phyloP scores from a whole-genome alignment of 2,329 filamentous ascomycete genomes.

The Aspergillus cejpii region DNA sequence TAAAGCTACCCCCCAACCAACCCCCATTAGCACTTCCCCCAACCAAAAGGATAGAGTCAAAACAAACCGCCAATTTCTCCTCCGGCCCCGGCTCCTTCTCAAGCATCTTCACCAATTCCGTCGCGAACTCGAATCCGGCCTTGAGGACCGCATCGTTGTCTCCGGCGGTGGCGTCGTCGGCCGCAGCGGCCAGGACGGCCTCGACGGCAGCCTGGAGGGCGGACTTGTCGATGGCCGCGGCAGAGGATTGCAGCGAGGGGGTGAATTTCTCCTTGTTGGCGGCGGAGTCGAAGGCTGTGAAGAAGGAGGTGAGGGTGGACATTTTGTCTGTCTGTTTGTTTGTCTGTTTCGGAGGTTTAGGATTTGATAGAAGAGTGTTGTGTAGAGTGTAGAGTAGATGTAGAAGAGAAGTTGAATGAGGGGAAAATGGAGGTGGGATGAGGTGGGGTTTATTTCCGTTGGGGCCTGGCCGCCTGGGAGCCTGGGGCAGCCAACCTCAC shows the following conservation, averaged over 20 bases:
- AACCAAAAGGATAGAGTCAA: neutral
- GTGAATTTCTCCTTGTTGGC: constrained; percentile 26
- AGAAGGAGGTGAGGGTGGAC: constrained; percentile 23
- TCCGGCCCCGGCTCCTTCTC: constrained; percentile 18
- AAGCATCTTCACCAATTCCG: constrained; percentile 27
- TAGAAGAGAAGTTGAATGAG: neutral
- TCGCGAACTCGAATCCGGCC: constrained; percentile 29
- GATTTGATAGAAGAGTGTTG: neutral
- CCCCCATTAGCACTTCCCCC: neutral
- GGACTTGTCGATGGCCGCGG: constrained; percentile 21
- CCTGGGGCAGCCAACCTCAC: too few relatives aligned
- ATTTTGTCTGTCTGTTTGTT: constrained; percentile 13
- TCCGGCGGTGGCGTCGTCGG: constrained; percentile 13
- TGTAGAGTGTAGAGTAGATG: neutral
- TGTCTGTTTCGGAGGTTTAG: neutral
- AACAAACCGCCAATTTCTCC: constrained; percentile 31
- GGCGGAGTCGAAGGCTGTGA: constrained; percentile 22
- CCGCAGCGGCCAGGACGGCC: constrained; percentile 13
- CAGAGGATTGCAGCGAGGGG: constrained; percentile 24
- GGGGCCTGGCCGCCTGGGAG: constrained; percentile 4
- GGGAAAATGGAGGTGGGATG: constrained; percentile 7
- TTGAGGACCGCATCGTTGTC: constrained; percentile 21
- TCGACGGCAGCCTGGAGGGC: constrained; percentile 25
- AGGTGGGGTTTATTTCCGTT: constrained; percentile 11
- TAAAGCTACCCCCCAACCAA: constrained; percentile 10